Evolutionary conservation across 2,329 filamentous ascomycete genomes (phyloP).

Genomic region (Bipolaris oryzae): DNA sequence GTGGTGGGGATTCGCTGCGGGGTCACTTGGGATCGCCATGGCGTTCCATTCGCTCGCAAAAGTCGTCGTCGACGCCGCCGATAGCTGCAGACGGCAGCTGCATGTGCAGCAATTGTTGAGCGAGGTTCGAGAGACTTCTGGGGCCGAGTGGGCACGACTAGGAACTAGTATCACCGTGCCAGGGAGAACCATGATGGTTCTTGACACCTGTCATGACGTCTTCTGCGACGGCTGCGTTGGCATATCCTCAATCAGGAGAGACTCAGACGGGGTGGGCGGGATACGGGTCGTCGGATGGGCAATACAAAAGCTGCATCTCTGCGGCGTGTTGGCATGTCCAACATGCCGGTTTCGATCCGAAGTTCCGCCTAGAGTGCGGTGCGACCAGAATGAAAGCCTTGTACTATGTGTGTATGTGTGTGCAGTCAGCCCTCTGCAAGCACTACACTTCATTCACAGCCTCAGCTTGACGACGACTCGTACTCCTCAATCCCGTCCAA

Average conservation of each 20-base stretch:
- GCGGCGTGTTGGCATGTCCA: slow-evolving; percentile 13
- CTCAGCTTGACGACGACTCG: neutral
- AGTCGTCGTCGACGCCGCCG: slow-evolving; percentile 16
- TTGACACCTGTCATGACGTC: slow-evolving; percentile 14
- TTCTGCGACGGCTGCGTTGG: slow-evolving; percentile 1
- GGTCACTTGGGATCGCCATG: slow-evolving; percentile 27
- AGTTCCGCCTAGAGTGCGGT: slow-evolving; percentile 11
- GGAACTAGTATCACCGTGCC: slow-evolving; percentile 2
- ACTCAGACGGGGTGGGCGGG: slow-evolving; percentile 7
- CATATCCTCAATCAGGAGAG: slow-evolving; percentile 4
- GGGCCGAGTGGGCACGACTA: slow-evolving; percentile 5
- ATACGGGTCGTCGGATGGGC: slow-evolving; percentile 12
- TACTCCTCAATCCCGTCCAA: neutral
- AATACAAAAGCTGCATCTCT: slow-evolving; percentile 17
- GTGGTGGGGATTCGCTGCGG: slow-evolving; percentile 38
- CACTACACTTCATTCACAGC: slow-evolving; percentile 1
- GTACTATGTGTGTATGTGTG: neutral
- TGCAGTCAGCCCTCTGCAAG: neutral
- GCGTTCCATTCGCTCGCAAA: slow-evolving; percentile 31
- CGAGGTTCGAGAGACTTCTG: slow-evolving; percentile 8
- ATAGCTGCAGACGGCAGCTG: slow-evolving; percentile 29
- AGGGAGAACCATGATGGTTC: neutral
- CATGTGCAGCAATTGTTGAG: slow-evolving; percentile 24
- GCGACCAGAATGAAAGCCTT: neutral
- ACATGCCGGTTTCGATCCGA: slow-evolving; percentile 15